Percentiles rank a stretch among this genome's conserved stretches.
Conservation (phyloP, 306 rosid genomes). For the Benincasa hispida region DNA sequence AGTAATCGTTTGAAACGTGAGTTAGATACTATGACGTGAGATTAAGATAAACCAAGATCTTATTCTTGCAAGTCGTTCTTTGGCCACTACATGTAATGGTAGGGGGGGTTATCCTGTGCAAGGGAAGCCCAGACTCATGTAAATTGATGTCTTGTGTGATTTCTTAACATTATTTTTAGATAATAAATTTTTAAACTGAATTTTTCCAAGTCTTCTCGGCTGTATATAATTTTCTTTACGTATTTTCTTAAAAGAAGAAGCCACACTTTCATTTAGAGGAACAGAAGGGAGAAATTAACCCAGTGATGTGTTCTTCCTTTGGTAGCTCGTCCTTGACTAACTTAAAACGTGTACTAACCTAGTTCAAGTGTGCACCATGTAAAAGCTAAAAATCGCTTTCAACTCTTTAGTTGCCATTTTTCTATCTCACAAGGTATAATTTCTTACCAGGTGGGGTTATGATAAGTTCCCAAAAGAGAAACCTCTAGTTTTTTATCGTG, state of each 20-base stretch:
- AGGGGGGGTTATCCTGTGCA: background rate
- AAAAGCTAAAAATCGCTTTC: background rate
- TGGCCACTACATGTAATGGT: background rate
- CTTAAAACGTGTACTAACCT: background rate
- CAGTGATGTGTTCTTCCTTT: no score
- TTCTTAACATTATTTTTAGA: background rate
- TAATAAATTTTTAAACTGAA: background rate
- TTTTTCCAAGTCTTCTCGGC: background rate
- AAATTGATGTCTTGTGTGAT: background rate
- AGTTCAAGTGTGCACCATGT: no score
- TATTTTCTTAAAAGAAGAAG: background rate
- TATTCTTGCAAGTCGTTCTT: background rate
- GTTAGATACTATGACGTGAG: background rate
- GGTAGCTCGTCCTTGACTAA: no score
- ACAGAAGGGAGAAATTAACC: no score
- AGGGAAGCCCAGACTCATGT: background rate
- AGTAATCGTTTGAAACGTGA: background rate
- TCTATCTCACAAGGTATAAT: background rate
- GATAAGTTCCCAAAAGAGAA: slow-evolving; percentile 77
- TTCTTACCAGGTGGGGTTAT: slow-evolving; percentile 51
- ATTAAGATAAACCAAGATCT: background rate
- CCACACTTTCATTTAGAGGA: background rate
- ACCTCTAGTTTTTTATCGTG: slow-evolving; percentile 65
- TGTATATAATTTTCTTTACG: background rate
- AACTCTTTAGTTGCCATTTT: background rate